Base-by-base conservation (phyloP, 164 flowering plant genomes). In the Platanus orientalis region DNA sequence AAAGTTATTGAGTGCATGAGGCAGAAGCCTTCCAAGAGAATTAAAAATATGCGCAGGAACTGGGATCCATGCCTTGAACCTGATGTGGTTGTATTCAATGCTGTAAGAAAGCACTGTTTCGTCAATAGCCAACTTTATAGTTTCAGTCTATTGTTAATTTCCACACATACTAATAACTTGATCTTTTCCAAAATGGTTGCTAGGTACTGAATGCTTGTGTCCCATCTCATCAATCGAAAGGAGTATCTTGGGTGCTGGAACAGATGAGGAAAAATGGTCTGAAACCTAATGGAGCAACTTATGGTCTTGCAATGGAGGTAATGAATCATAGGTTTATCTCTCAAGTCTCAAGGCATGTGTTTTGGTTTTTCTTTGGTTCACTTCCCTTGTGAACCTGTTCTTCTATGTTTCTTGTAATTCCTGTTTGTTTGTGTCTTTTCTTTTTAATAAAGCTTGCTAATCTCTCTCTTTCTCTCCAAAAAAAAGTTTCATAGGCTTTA, bases 291-390 rank as follows among this genome's bases (percentile, higher is more conserved):
- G 90, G 84, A 67, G 90, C 97, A 68, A 86, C 92, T 32, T 92
- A 88, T 79, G 99, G 96, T 70, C 94, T 95, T 45, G 96, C 97
- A 59, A 92, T 95, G 99, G 99, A 95, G 97, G 99, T 94, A 81
- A 56, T 27, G n/a, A n/a, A n/a, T n/a, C n/a, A n/a, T n/a, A n/a
- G n/a, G n/a, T n/a, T n/a, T n/a, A n/a, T n/a, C n/a, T n/a, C n/a
- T n/a, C n/a, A n/a, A n/a, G n/a, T n/a, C n/a, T n/a, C n/a, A n/a
- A n/a, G n/a, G n/a, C n/a, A n/a, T n/a, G n/a, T n/a, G n/a, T n/a
- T n/a, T n/a, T n/a, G n/a, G n/a, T n/a, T n/a, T n/a, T n/a, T n/a
- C n/a, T n/a, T n/a, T n/a, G n/a, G n/a, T n/a, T n/a, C n/a, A n/a
- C n/a, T n/a, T n/a, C n/a, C n/a, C n/a, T n/a, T n/a, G n/a, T n/a